Evolutionary conservation across 2,329 filamentous ascomycete genomes (phyloP), one percentile per base, ranked within the genome.

Genomic region (Emydomyces testavorans): DNA sequence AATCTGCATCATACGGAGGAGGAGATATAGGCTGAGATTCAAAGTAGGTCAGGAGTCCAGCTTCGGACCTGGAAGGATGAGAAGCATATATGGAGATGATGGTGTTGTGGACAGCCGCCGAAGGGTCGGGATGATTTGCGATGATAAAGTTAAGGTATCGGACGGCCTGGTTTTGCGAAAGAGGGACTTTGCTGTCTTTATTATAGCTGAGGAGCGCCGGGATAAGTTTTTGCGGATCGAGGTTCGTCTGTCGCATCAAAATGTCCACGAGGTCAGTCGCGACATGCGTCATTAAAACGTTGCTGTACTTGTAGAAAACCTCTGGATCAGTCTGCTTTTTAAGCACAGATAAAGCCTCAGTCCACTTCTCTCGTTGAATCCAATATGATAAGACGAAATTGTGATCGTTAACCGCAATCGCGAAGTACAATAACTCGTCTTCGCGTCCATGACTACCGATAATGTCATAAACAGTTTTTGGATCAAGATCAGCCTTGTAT

Each of bases 341-440:
- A 45, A 98, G 73, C 34, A 96, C 88, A 48, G 79, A 78, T 55
- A 98, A 72, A 2, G 88, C 87, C 58, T 95, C 88, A 3, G 72
- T 69, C 92, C 92, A 98, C 57, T 85, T 79, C 67, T 96, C 92
- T 51, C 90, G 78, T 65, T 96, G 92, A 15, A 96, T 83, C 92
- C 92, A 98, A 66, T 98, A 98, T 7, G 86, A 85, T 11, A 98
- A 71, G 18, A 96, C 88, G 60, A 94, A 98, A 62, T 93, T 86
- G 68, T 92, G 88, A 64, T 98, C 92, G 58, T 90, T 84, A 39
- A 93, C 76, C 5, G 84, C 79, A 50, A 83, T 92, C 16, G 92
- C 92, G 67, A 89, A 98, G 67, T 82, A 92, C 0, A 98, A 73
- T 2, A 98, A 72, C 63, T 98, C 92, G 56, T 90, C 83, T 67